Conservation (phyloP, 2,329 filamentous ascomycete species). For the Fusarium sp. region DNA sequence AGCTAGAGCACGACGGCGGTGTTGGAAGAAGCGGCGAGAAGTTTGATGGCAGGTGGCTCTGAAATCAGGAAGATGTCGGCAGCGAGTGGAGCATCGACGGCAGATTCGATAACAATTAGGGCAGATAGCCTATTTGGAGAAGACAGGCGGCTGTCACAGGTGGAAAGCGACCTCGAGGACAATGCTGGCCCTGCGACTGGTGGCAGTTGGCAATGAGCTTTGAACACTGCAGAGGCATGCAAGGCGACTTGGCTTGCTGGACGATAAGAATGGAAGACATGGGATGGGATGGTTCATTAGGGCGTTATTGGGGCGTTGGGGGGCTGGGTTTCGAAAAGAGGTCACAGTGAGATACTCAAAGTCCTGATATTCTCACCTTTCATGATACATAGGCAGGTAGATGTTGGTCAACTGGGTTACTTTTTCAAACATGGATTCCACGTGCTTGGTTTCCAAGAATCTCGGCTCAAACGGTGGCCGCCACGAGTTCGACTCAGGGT, state of each 20-base stretch:
- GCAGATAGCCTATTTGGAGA: neutral
- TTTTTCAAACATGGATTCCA: neutral
- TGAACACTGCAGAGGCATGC: neutral
- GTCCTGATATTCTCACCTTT: conserved; percentile 10
- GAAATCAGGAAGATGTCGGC: neutral
- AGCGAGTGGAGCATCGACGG: neutral
- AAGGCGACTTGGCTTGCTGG: neutral
- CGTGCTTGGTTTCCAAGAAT: neutral
- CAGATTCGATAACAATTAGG: neutral
- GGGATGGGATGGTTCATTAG: neutral
- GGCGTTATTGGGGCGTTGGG: conserved; percentile 10
- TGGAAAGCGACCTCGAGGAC: neutral
- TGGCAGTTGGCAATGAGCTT: neutral
- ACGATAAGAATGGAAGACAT: neutral
- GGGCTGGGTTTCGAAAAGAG: conserved; percentile 12
- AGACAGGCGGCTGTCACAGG: neutral
- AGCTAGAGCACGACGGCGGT: conserved; percentile 12
- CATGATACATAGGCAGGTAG: neutral
- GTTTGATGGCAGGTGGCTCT: neutral
- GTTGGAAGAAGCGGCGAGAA: neutral
- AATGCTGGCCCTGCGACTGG: neutral
- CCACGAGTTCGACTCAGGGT: neutral
- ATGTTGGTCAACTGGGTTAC: neutral
- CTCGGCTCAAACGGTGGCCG: neutral
- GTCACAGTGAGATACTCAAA: conserved; percentile 29